phyloP scores from a whole-genome alignment of 176 grass and related monocot genomes.

The Oryza nivara region DNA sequence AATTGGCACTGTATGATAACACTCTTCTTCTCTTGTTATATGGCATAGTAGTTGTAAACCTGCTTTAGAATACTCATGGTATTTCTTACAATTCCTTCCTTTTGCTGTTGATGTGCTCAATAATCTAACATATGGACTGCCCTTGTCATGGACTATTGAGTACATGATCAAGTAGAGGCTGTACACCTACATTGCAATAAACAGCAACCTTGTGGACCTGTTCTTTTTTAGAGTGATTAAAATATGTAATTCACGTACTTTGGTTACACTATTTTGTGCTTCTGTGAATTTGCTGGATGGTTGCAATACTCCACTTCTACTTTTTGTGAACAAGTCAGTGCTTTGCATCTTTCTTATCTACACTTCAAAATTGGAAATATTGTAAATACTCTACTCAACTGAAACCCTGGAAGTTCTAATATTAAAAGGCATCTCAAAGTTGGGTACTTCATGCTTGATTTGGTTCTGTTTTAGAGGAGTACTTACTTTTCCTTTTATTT shows the following conservation, averaged over 20 bases:
- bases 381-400: background rate
- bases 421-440: background rate
- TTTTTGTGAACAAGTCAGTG: slow-evolving; percentile 95
- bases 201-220: background rate
- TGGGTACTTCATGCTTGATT: background rate
- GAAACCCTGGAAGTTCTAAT: background rate
- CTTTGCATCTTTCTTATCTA: slow-evolving; percentile 14
- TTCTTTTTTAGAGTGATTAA: background rate
- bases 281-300: background rate
- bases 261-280: background rate
- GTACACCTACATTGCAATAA: background rate
- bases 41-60: background rate
- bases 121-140: background rate
- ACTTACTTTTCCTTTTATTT: slow-evolving; percentile 37
- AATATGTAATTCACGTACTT: background rate
- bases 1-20: background rate
- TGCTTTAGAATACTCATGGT: background rate
- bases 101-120: background rate
- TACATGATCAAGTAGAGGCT: background rate
- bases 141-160: background rate
- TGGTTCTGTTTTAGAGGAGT: background rate
- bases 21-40: background rate
- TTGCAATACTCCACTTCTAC: too few species aligned
- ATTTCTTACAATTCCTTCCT: background rate
- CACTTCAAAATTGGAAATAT: background rate